A percentile compares a stretch with the other conserved stretches of the same genome.
These are phyloP conservation scores for Picea abies DNA, from an alignment of 83 land plant species.

Conservation along the genomic window DNA sequence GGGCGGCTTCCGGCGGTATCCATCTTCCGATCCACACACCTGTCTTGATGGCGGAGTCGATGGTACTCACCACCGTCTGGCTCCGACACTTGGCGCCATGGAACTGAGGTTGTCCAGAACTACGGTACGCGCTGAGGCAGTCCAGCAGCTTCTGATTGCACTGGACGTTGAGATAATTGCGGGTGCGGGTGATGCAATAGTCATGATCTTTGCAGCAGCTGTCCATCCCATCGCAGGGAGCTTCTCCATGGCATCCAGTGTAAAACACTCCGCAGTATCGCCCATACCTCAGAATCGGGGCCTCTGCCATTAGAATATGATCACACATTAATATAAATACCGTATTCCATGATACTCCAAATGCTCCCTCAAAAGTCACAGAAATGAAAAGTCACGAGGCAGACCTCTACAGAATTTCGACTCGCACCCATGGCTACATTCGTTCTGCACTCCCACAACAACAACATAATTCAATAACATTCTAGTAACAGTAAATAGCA, in stretches of 20 bases:
- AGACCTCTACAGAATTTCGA: too few relatives aligned
- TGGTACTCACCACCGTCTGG: not conserved
- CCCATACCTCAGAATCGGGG: conserved; percentile 68
- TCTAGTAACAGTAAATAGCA: too few relatives aligned
- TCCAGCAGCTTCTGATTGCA: not conserved
- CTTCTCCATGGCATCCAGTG: conserved; percentile 72
- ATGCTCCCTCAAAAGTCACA: too few relatives aligned
- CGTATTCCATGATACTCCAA: too few relatives aligned
- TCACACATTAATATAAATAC: too few relatives aligned
- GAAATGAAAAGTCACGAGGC: too few relatives aligned
- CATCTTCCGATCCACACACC: conserved; percentile 6
- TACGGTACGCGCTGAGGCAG: not conserved
- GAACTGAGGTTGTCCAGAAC: not conserved
- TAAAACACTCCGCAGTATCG: conserved; percentile 76
- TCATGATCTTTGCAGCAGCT: conserved; percentile 78
- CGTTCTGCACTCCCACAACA: too few relatives aligned
- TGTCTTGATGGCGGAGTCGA: not conserved
- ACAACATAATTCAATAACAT: too few relatives aligned
- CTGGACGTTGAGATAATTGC: not conserved
- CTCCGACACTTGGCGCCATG: not conserved
- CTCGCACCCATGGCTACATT: too few relatives aligned
- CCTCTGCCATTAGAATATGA: conserved; percentile 21
- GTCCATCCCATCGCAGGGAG: conserved; percentile 76
- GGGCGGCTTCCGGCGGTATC: not conserved
- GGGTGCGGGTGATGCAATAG: conserved; percentile 8